Base-by-base conservation (phyloP, 352 stramenopile genomes). In the Globisporangium iwayamae region DNA sequence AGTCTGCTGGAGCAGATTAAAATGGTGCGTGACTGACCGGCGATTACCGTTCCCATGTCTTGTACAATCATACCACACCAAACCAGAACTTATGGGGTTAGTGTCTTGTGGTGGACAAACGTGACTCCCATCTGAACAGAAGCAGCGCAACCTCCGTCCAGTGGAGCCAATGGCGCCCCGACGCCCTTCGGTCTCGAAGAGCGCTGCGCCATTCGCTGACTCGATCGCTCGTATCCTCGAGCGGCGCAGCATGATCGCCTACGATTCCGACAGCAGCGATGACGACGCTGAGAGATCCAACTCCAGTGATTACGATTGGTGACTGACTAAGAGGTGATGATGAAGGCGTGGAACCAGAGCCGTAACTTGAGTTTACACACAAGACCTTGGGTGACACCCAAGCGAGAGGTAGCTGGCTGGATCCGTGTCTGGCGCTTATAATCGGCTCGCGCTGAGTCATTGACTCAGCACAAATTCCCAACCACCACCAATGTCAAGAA, bases 171-270 rank as follows among this genome's bases (percentile, higher is more conserved):
- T 60, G 5, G 65, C 65, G 9, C 64, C 70, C 8, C 54, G 59
- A 0, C 36, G 62, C 11, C 51, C 60, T 22, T 56, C 30, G 0
- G 59, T 56, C 1, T 59, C n/a, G 41, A 63, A 57, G 39, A 13
- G 58, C 7, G 64, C 70, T 0, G 63, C 67, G 1, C 76, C 77
- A 1, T 88, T 90, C 38, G 76, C 76, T 4, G 68, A 75, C 47
- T 87, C 81, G 16, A 90, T 90, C 46, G 76, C 78, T 5, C 74
- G 78, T 11, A 85, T 90, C 38, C 77, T 90, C 51, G 81, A 90
- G 62, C 76, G 78, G 0, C 74, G 81, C 20, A 53, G 69, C 7
- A 63, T 81, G 39, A 87, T 85, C 32, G 78, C 78, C 18, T 87
- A 88, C 69, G 81, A 90, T 32, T 88, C 76, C 3, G 81, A 90